Percentiles rank a stretch among this genome's conserved stretches.
phyloP scores from a whole-genome alignment of 805 yeast species.

The Starmerella floricola region DNA sequence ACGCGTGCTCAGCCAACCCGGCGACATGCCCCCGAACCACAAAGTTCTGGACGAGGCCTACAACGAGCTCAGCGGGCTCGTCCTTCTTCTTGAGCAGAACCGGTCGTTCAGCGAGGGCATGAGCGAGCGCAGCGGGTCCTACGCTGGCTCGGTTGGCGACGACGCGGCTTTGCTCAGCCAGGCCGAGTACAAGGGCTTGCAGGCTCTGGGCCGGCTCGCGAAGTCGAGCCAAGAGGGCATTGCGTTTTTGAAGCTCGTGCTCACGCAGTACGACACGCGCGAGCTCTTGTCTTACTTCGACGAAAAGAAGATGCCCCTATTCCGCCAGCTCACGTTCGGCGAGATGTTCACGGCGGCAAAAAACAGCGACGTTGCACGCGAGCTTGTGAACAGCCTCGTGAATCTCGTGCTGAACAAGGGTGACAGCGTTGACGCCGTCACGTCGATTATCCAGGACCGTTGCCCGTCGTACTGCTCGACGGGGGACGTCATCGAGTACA shows the following conservation, averaged over 20 bases:
- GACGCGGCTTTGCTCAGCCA: constrained; percentile 34
- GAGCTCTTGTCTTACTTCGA: constrained; percentile 62
- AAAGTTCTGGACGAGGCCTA: constrained; percentile 25
- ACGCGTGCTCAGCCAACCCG: constrained; percentile 47
- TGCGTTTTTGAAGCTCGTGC: constrained; percentile 69
- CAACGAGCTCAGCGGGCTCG: constrained; percentile 26
- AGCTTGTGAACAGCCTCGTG: constrained; percentile 75
- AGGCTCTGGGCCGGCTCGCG: constrained; percentile 60
- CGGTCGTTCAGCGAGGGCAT: constrained; percentile 36
- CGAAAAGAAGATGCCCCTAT: constrained; percentile 51
- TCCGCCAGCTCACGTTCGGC: constrained; percentile 55
- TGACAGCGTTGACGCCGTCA: constrained; percentile 83
- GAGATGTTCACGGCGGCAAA: constrained; percentile 58
- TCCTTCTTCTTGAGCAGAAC: constrained; percentile 33
- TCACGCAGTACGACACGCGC: constrained; percentile 57
- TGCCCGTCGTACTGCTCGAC: constrained; percentile 93
- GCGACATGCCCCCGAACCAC: constrained; percentile 1
- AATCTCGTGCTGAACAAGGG: constrained; percentile 82
- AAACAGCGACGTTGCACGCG: constrained; percentile 51
- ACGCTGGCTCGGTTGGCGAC: constrained; percentile 9
- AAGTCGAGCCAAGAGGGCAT: constrained; percentile 77
- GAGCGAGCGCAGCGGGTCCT: constrained; percentile 19
- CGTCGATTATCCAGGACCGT: constrained; percentile 74
- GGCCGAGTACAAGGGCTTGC: constrained; percentile 83
- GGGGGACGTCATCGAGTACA: constrained; percentile 83